Evolutionary conservation across 495 filamentous ascomycete species (phyloP), one percentile per base, ranked within the genome.

Genomic region (Umbilicaria muhlenbergii): DNA sequence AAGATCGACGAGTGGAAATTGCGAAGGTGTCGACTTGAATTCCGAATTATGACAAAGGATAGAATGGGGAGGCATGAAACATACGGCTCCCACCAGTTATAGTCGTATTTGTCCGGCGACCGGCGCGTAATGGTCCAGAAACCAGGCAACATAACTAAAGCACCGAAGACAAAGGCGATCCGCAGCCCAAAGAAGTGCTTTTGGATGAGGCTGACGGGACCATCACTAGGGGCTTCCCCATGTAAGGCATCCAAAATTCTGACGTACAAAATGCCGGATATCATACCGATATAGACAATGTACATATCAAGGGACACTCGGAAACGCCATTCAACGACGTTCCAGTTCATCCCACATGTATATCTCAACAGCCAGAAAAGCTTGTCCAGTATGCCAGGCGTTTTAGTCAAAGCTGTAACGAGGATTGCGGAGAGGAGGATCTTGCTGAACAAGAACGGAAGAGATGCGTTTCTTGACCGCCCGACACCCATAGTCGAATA

Each of bases 41-140:
- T 79, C 15, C 75, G 63, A 8, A 81, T 51, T 12, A 63, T 52
- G 33, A 73, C 51, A 42, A 67, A 70, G 12, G 66, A 52, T 5
- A 78, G 47, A 42, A 79, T 62, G 6, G 74, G 73, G 34, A 77
- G 49, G 48, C 60, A 62, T 2, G 69, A 70, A 39, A 79, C 54
- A 51, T 66, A 75, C 4, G 75, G 70, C 40, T 75, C 68, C 49
- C 60, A 62, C 11, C 43, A 40, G 49, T 74, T 71, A 50, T 74
- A 77, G 17, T 53, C 50, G 17, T 53, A 49, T 51, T 69, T 73
- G 19, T 59, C 51, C 16, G 42, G 36, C 7, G 55, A 51, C 1
- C 39, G 44, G 32, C 53, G 49, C 13, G 59, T 60, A 36, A 66
- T 42, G 16, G 53, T 38, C 45, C 59, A 57, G 48, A 64, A 69